Evolutionary conservation across 148 eudicot genomes (phyloP), one percentile per base, ranked within the genome.

Genomic region (Camellia lanceoleosa): DNA sequence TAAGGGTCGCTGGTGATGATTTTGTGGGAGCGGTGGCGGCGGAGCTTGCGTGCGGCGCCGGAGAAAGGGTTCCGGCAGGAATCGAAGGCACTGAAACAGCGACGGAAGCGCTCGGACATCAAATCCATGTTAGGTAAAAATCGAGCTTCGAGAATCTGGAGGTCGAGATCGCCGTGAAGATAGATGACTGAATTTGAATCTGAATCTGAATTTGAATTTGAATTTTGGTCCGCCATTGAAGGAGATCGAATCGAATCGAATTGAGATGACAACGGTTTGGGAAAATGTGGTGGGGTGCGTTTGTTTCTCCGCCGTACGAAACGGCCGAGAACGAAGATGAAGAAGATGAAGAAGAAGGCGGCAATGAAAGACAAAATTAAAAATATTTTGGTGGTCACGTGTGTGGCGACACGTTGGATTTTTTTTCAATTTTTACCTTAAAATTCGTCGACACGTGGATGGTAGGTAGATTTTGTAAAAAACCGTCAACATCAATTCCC

Each of bases 1-100:
- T 96, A 96, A 0, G 99, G 99, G 20, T 96, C 98, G 83, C 98
- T 93, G 3, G 99, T 96, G 78, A 93, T 93, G 65, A 93, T 90
- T 13, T 89, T 92, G 3, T 46, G 64, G 59, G 81, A 85, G 42
- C 76, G 87, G 7, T 71, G 84, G 0, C 55, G 44, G 46, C 46
- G 58, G 2, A 16, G 3, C 59, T 42, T 60, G 30, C 5, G 52
- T 4, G 60, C 68, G 46, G 68, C 73, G 52, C 55, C 3, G 64
- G 71, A 30, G 65, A 76, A 78, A 0, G 92, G 94, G 42, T 80
- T 67, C 5, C 80, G 67, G 70, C 89, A 89, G 30, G 84, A 20
- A 30, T 84, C 68, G 66, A 86, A 85, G 12, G 86, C 73, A 38
- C 86, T 20, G 80, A 89, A 63, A 38, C 77, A 75, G 6, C 90